These are phyloP conservation scores for Kandelia obovata DNA, from an alignment of 345 rosid species.

Conservation along the genomic window DNA sequence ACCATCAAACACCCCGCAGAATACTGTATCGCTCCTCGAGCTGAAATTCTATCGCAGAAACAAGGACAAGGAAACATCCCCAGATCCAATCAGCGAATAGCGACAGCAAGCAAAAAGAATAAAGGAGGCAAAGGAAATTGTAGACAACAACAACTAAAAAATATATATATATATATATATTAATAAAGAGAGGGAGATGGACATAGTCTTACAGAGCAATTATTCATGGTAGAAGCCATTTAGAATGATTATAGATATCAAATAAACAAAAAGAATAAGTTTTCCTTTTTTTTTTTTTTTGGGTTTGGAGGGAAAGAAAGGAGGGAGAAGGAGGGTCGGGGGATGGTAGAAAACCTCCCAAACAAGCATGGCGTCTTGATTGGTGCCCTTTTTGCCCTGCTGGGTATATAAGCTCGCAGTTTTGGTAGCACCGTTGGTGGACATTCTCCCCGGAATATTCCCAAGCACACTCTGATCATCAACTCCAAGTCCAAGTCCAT, in stretches of 20 bases:
- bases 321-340: background rate
- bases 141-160: too few species aligned
- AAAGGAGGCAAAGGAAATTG: too few species aligned
- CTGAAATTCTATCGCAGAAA: constrained; percentile 57
- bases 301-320: background rate
- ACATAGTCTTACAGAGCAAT: too few species aligned
- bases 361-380: constrained; percentile 95
- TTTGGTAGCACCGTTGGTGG: constrained; percentile 54
- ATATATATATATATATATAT: too few species aligned
- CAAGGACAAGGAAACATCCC: constrained; percentile 26
- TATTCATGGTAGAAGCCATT: too few species aligned
- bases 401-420: constrained; percentile 80
- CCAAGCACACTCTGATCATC: constrained; percentile 36
- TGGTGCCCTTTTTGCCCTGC: constrained; percentile 95
- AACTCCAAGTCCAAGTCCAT: constrained; percentile 25
- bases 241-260: too few species aligned
- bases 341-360: constrained; percentile 58
- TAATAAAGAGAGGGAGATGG: too few species aligned
- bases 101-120: too few species aligned
- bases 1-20: constrained; percentile 96
- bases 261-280: too few species aligned
- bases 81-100: constrained; percentile 12
- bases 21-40: constrained; percentile 59
- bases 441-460: constrained; percentile 54
- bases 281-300: too few species aligned